Percentiles rank a stretch among this genome's conserved stretches.
Conservation (phyloP, 768 basidiomycete genomes). For the Serendipita sp. region DNA sequence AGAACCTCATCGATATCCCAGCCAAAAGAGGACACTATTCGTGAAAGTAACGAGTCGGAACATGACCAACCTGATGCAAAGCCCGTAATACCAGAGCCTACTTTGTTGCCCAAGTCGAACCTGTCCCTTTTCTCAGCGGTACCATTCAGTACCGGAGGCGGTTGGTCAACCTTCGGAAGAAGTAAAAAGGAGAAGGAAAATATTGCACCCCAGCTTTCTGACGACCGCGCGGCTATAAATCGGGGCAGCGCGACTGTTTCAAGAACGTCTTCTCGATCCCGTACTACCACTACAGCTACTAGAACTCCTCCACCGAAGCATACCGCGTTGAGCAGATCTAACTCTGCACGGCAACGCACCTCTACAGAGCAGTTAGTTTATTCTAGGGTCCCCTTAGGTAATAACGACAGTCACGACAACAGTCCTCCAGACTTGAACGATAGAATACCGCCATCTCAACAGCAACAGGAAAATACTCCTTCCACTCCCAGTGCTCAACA, state of each 20-base stretch:
- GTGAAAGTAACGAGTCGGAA: neutral
- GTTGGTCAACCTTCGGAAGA: conserved; percentile 3
- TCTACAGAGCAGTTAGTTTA: neutral
- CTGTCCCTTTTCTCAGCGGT: neutral
- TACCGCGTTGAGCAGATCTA: neutral
- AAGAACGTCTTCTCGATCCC: neutral
- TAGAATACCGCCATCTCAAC: neutral
- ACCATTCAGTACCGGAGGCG: neutral
- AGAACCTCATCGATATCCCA: neutral
- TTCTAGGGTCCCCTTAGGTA: neutral
- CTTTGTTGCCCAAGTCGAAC: neutral
- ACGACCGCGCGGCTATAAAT: neutral
- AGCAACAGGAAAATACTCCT: neutral
- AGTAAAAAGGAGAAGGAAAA: neutral
- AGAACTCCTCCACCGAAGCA: neutral
- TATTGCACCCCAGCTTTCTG: neutral
- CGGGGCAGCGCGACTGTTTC: neutral
- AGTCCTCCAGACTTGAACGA: neutral
- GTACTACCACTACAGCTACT: neutral
- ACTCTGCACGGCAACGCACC: neutral
- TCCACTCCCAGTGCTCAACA: neutral
- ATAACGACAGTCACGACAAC: conserved; percentile 1
- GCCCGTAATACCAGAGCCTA: neutral
- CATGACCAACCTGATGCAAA: neutral
- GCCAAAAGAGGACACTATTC: conserved; percentile 3